Percentiles rank a stretch among this genome's conserved stretches.
Evolutionary conservation across 2,329 filamentous ascomycete species (phyloP).

Genomic region (Fusarium ambrosium): DNA sequence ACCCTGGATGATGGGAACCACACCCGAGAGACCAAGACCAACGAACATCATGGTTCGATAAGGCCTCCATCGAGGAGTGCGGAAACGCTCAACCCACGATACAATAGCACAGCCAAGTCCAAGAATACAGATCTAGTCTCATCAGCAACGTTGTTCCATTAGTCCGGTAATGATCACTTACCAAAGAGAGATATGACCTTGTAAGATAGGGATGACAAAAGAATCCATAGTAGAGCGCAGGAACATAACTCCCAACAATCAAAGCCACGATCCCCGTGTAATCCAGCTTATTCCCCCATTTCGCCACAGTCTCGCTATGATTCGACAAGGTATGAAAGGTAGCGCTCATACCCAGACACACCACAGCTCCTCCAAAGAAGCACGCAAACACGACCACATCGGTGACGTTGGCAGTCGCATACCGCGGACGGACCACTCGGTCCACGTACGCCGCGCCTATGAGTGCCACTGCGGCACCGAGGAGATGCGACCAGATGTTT

Average conservation of each 20-base stretch:
- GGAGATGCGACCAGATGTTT: slow-evolving; percentile 74
- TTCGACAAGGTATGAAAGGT: slow-evolving; percentile 89
- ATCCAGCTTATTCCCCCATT: slow-evolving; percentile 92
- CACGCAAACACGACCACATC: slow-evolving; percentile 82
- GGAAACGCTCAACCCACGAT: slow-evolving; percentile 85
- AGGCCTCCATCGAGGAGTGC: slow-evolving; percentile 85
- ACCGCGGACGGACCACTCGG: slow-evolving; percentile 72
- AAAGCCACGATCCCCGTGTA: slow-evolving; percentile 94
- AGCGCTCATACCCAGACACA: slow-evolving; percentile 84
- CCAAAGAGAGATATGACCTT: slow-evolving; percentile 80
- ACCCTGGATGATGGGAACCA: slow-evolving; percentile 87
- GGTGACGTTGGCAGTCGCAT: slow-evolving; percentile 69
- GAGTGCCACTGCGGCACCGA: slow-evolving; percentile 74
- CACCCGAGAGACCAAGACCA: slow-evolving; percentile 84
- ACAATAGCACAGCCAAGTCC: slow-evolving; percentile 82
- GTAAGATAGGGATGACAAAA: slow-evolving; percentile 77
- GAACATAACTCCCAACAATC: slow-evolving; percentile 92
- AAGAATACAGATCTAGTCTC: slow-evolving; percentile 77
- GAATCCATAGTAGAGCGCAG: slow-evolving; percentile 89
- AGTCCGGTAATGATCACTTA: slow-evolving; percentile 56
- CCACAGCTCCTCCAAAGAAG: slow-evolving; percentile 81
- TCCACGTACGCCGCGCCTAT: slow-evolving; percentile 67
- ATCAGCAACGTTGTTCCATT: slow-evolving; percentile 30
- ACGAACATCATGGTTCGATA: slow-evolving; percentile 93
- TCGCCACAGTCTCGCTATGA: slow-evolving; percentile 82